Conservation (phyloP, 2,329 filamentous ascomycete genomes). For the Botrytis paeoniae region DNA sequence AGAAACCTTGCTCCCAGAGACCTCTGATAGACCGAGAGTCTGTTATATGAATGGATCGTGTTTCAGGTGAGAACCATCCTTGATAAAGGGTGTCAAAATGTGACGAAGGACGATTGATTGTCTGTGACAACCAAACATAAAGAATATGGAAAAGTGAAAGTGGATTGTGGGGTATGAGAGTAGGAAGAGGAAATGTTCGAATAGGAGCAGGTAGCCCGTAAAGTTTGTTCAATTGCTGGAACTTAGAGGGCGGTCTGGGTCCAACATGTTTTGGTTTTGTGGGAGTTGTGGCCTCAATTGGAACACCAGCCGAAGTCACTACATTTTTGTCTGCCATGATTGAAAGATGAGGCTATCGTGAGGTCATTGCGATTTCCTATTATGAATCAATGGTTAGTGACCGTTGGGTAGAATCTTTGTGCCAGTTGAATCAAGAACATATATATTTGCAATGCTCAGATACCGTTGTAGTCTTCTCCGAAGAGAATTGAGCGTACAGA, state of each 20-base stretch:
- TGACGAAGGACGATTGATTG: constrained; percentile 60
- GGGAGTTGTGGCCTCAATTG: background rate
- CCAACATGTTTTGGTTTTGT: constrained; percentile 22
- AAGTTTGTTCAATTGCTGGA: constrained; percentile 61
- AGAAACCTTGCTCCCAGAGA: constrained; percentile 96
- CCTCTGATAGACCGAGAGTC: constrained; percentile 72
- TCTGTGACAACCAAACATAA: constrained; percentile 72
- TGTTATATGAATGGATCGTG: constrained; percentile 79
- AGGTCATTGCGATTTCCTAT: constrained; percentile 30
- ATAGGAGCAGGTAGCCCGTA: constrained; percentile 81
- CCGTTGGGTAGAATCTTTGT: background rate
- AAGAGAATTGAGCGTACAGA: constrained; percentile 62
- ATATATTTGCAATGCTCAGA: constrained; percentile 62
- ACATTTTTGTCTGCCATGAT: constrained; percentile 31
- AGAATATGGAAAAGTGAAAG: constrained; percentile 79
- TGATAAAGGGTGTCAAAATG: constrained; percentile 64
- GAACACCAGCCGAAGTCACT: constrained; percentile 18
- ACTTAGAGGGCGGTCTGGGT: constrained; percentile 33
- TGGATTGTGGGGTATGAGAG: constrained; percentile 89
- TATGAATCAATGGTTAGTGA: constrained; percentile 22
- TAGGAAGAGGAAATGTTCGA: constrained; percentile 77
- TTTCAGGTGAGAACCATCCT: constrained; percentile 78
- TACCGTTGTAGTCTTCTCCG: constrained; percentile 88
- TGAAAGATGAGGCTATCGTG: constrained; percentile 26
- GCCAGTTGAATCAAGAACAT: constrained; percentile 13